Percentiles rank a stretch among this genome's conserved stretches.
Evolutionary conservation across 495 filamentous ascomycete genomes (phyloP).

Genomic region (Bacidia gigantensis): DNA sequence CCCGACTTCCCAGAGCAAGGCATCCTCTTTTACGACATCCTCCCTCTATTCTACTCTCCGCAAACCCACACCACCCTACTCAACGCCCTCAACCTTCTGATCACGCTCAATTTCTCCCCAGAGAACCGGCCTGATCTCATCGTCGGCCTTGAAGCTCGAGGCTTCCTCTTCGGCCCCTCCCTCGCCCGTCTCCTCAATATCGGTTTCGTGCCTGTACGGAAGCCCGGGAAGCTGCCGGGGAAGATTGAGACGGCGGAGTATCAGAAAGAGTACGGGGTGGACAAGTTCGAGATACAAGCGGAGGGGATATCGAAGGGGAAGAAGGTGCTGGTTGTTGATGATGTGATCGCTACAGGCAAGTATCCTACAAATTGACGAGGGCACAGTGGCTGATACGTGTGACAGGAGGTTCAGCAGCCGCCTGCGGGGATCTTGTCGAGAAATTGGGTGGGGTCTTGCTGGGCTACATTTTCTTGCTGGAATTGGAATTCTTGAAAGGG

Average conservation of each 20-base stretch:
- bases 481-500: slow-evolving; percentile 89
- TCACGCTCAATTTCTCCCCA: slow-evolving; percentile 35
- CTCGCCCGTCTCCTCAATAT: slow-evolving; percentile 75
- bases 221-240: slow-evolving; percentile 92
- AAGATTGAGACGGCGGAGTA: slow-evolving; percentile 68
- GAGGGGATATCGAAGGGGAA: slow-evolving; percentile 75
- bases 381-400: slow-evolving; percentile 12
- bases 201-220: slow-evolving; percentile 88
- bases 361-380: neutral
- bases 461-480: slow-evolving; percentile 88
- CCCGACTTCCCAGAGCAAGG: slow-evolving; percentile 90
- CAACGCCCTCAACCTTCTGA: slow-evolving; percentile 75
- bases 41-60: slow-evolving; percentile 85
- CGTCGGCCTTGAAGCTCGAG: slow-evolving; percentile 84
- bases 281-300: slow-evolving; percentile 90
- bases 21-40: slow-evolving; percentile 96
- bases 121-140: slow-evolving; percentile 68
- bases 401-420: slow-evolving; percentile 78
- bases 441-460: slow-evolving; percentile 72
- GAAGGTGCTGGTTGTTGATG: slow-evolving; percentile 84
- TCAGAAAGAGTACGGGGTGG: slow-evolving; percentile 93
- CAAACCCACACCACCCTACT: slow-evolving; percentile 61
- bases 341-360: slow-evolving; percentile 96
- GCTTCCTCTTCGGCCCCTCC: slow-evolving; percentile 88
- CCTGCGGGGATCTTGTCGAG: slow-evolving; percentile 72